Evolutionary conservation across 2,329 filamentous ascomycete genomes (phyloP), one percentile per base, ranked within the genome.

Genomic region (Thielaviopsis populi): DNA sequence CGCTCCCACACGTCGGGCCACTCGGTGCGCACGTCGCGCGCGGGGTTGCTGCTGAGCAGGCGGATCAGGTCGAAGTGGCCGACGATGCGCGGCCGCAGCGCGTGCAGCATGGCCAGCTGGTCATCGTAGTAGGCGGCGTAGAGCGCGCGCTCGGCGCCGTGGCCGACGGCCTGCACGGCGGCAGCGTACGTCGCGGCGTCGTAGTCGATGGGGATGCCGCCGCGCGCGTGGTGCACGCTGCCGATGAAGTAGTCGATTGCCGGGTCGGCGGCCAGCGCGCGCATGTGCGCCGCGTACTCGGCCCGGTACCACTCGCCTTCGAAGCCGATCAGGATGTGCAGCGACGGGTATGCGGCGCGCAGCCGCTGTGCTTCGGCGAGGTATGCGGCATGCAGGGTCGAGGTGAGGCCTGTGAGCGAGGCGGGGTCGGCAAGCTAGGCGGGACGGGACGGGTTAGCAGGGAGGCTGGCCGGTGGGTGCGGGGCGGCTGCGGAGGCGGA

Each of bases 41-140:
- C 81, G 0, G 87, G 86, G 22, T 87, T 79, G 65, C 83, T 80
- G 69, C 88, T 91, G 72, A 94, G 79, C 67, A 99, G 76, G 13
- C 92, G 80, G 63, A 97, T 87, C 22, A 99, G 82, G 75, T 99
- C 94, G 72, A 99, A 95, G 75, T 99, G 94, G 0, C 91, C 94
- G 3, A 99, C 86, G 13, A 99, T 80, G 7, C 83, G 82, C 40
- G 94, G 94, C 68, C 77, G 77, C 68, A 96, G 74, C 7, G 81
- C 78, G 63, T 75, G 74, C 58, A 99, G 58, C 91, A 99, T 95
- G 22, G 84, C 83, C 66, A 81, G 80, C 76, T 97, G 94, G 68
- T 85, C 78, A 73, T 97, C 91, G 72, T 95, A 97, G 76, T 96
- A 99, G 68, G 84, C 83, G 71, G 84, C 84, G 70, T 86, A 92